Percentiles rank a stretch among this genome's conserved stretches.
Conservation (phyloP, 768 basidiomycete genomes). For the Psilocybe azurescens region DNA sequence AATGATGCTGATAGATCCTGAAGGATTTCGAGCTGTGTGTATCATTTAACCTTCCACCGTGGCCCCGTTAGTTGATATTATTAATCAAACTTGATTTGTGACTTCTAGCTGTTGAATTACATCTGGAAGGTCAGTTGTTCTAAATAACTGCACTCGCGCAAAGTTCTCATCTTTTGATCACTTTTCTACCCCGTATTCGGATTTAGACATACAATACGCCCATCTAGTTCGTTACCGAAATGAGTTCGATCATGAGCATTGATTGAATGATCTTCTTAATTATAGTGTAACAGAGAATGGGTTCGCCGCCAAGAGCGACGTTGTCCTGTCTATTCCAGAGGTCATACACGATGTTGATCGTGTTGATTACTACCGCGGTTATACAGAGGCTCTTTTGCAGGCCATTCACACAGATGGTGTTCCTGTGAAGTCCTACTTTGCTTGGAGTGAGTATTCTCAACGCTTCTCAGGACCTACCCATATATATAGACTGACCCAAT, state of each 20-base stretch:
- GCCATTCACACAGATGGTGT: constrained; percentile 64
- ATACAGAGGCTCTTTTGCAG: constrained; percentile 53
- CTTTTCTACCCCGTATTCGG: neutral
- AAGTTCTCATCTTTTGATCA: neutral
- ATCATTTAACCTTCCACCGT: neutral
- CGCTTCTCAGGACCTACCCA: neutral
- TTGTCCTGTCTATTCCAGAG: constrained; percentile 43
- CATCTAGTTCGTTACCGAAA: constrained; percentile 49
- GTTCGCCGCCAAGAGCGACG: constrained; percentile 67
- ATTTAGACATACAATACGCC: constrained; percentile 45
- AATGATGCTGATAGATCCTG: constrained; percentile 43
- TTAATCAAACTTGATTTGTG: constrained; percentile 2
- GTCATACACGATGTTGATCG: constrained; percentile 64
- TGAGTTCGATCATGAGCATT: neutral
- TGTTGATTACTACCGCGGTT: constrained; percentile 65
- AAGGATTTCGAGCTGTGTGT: constrained; percentile 61
- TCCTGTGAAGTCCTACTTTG: constrained; percentile 63
- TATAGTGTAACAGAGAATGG: constrained; percentile 72
- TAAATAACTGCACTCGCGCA: neutral
- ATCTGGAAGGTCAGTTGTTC: constrained; percentile 56
- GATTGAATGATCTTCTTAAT: neutral
- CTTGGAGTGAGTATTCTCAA: constrained; percentile 57
- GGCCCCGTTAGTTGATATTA: neutral
- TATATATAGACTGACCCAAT: neutral
- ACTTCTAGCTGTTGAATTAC: constrained; percentile 59